These are phyloP conservation scores for Pythium pyrilobum DNA, from an alignment of 352 stramenopile species.

Conservation along the genomic window DNA sequence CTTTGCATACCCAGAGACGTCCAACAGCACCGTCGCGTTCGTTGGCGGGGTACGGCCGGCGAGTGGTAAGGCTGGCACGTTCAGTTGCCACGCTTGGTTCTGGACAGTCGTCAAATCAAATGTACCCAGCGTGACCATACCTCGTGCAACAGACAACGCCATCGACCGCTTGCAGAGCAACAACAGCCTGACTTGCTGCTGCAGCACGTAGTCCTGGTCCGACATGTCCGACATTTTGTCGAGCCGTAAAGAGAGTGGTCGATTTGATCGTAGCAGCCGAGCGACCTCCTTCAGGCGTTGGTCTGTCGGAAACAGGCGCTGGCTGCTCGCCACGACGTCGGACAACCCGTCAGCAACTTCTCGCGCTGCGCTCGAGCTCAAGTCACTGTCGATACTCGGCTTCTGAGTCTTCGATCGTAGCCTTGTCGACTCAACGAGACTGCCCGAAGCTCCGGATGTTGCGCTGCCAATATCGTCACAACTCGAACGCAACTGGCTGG, in stretches of 20 bases:
- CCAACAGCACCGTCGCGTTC: constrained; percentile 91
- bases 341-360: constrained; percentile 58
- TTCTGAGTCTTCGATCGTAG: background rate
- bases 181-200: constrained; percentile 94
- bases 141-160: constrained; percentile 90
- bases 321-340: constrained; percentile 44
- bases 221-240: constrained; percentile 60
- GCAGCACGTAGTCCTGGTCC: constrained; percentile 65
- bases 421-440: constrained; percentile 11
- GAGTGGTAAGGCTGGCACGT: constrained; percentile 91
- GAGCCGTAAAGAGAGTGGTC: constrained; percentile 63
- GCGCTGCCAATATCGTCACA: background rate
- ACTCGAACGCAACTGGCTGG: constrained; percentile 10
- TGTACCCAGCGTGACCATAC: constrained; percentile 96
- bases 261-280: constrained; percentile 70
- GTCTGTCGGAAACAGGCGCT: constrained; percentile 60
- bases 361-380: background rate
- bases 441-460: background rate
- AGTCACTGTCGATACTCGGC: background rate
- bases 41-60: constrained; percentile 90
- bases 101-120: constrained; percentile 60
- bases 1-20: constrained; percentile 84
- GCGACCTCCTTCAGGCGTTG: constrained; percentile 81
- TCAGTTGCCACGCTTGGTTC: constrained; percentile 83
- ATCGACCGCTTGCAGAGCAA: constrained; percentile 93